These are phyloP conservation scores for Scedosporium dehoogii DNA, from an alignment of 2,329 filamentous ascomycete genomes.

Conservation along the genomic window DNA sequence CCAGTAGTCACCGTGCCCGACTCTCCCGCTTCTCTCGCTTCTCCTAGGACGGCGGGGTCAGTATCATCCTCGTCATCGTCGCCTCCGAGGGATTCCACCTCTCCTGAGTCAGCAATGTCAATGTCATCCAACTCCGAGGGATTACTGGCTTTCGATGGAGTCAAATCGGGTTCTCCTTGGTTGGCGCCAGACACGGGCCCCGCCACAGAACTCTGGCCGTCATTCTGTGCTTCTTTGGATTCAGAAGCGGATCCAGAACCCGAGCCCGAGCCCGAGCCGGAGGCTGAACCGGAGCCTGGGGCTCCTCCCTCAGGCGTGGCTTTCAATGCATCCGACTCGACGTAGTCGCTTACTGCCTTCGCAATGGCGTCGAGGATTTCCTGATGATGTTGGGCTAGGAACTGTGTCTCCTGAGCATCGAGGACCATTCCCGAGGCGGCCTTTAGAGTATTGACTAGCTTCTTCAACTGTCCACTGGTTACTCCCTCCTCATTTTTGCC, in stretches of 20 bases:
- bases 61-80: constrained; percentile 13
- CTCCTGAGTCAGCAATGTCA: constrained; percentile 30
- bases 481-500: background rate
- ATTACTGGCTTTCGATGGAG: constrained; percentile 10
- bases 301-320: no score
- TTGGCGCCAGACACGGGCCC: background rate
- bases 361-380: constrained; percentile 41
- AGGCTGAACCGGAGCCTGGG: no score
- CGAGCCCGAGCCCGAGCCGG: no score
- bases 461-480: background rate
- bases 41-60: background rate
- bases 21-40: constrained; percentile 20
- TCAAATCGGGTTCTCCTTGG: background rate
- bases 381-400: background rate
- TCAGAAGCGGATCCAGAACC: background rate
- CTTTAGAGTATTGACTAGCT: background rate
- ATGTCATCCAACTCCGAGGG: constrained; percentile 37
- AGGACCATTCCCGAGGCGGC: background rate
- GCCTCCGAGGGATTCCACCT: constrained; percentile 16
- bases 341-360: constrained; percentile 39
- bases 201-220: background rate
- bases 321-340: constrained; percentile 25
- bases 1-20: no score
- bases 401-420: background rate
- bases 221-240: background rate